phyloP scores from a whole-genome alignment of 768 basidiomycete species.

The Serendipita vermifera region DNA sequence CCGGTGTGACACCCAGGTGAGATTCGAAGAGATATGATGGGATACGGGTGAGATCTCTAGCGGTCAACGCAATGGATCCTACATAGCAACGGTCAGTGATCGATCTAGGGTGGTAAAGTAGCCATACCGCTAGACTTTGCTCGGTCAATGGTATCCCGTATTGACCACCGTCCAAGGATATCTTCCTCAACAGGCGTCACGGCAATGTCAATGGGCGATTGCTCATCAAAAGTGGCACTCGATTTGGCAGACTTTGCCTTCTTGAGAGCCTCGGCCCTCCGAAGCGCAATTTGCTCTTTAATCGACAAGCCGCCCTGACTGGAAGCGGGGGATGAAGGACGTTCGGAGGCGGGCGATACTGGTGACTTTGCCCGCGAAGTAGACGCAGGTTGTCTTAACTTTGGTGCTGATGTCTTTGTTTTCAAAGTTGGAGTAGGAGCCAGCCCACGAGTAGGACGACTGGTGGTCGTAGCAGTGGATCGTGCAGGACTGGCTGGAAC shows the following conservation, averaged over 20 bases:
- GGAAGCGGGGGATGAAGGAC: slow-evolving; percentile 5
- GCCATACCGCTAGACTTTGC: slow-evolving; percentile 60
- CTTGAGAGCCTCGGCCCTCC: slow-evolving; percentile 57
- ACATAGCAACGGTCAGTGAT: not conserved
- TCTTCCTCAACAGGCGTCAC: slow-evolving; percentile 35
- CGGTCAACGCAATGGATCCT: slow-evolving; percentile 33
- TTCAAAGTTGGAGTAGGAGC: slow-evolving; percentile 3
- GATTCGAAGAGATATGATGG: slow-evolving; percentile 70
- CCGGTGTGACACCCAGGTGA: slow-evolving; percentile 62
- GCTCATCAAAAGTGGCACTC: slow-evolving; percentile 37
- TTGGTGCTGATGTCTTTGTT: not conserved
- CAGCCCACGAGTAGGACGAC: slow-evolving; percentile 10
- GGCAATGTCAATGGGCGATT: slow-evolving; percentile 25
- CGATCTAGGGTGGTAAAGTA: slow-evolving; percentile 12
- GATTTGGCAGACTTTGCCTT: slow-evolving; percentile 32
- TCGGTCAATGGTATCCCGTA: slow-evolving; percentile 64
- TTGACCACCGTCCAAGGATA: slow-evolving; percentile 49
- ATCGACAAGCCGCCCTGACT: slow-evolving; percentile 33
- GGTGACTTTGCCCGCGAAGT: slow-evolving; percentile 6
- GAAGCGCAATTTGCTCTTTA: slow-evolving; percentile 67
- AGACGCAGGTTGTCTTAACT: not conserved
- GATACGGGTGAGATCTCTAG: slow-evolving; percentile 48
- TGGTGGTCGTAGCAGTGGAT: not conserved
- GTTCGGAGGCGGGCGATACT: not conserved
- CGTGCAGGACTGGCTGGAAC: slow-evolving; percentile 8